A percentile compares a stretch with the other conserved stretches of the same genome.
phyloP scores from a whole-genome alignment of 2,329 filamentous ascomycete genomes.

The Penicillium sp. region DNA sequence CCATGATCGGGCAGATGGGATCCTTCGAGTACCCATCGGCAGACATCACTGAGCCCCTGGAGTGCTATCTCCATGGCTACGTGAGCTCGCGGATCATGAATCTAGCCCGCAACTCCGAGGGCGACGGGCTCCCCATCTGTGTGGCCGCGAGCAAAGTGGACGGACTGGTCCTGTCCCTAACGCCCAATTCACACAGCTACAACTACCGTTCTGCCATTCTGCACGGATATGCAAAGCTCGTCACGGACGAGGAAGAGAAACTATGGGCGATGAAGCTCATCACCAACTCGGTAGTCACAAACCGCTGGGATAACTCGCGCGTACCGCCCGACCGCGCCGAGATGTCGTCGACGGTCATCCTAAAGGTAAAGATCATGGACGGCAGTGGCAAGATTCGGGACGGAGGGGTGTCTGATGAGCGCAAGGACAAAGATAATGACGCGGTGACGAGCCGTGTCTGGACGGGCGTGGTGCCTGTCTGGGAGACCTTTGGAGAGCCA shows the following conservation, averaged over 20 bases:
- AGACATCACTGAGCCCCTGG: conserved; percentile 61
- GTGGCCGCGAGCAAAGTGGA: conserved; percentile 73
- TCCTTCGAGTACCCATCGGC: conserved; percentile 64
- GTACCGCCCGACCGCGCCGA: conserved; percentile 70
- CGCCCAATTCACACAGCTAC: conserved; percentile 77
- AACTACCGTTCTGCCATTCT: conserved; percentile 81
- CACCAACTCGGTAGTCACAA: conserved; percentile 68
- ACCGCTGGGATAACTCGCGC: conserved; percentile 67
- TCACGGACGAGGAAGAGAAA: conserved; percentile 67
- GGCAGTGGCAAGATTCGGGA: conserved; percentile 73
- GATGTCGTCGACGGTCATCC: conserved; percentile 69
- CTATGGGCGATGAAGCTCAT: conserved; percentile 75
- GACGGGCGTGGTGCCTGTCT: conserved; percentile 64
- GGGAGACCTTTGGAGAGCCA: conserved; percentile 62
- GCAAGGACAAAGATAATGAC: conserved; percentile 50
- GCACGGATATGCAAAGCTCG: conserved; percentile 68
- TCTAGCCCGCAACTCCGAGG: conserved; percentile 49
- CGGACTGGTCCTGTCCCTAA: conserved; percentile 74
- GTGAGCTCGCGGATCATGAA: conserved; percentile 75
- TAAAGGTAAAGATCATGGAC: conserved; percentile 65
- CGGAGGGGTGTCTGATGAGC: conserved; percentile 62
- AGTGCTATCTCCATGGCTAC: conserved; percentile 82
- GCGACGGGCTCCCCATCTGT: conserved; percentile 64
- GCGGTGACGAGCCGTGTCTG: conserved; percentile 53
- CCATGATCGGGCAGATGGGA: conserved; percentile 83